Evolutionary conservation across 2,329 filamentous ascomycete genomes (phyloP), one percentile per base, ranked within the genome.

Genomic region (Neoarthrinium moseri): DNA sequence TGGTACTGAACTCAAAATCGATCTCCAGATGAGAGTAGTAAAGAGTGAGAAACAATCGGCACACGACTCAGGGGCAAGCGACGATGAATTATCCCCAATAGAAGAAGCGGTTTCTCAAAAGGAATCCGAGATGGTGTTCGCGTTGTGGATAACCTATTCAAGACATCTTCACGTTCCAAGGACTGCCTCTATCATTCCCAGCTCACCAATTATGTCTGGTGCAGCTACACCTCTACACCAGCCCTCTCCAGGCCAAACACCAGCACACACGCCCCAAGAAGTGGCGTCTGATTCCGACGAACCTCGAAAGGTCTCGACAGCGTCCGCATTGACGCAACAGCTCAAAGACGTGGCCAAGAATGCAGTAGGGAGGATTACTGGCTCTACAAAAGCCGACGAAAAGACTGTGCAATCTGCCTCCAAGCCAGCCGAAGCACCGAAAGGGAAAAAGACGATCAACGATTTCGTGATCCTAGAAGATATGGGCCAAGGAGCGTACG

Each of bases 401-500:
- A 62, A 56, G 26, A 45, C 52, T 23, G 30, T 59, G 33, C 50
- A 64, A 10, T 49, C 69, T 4, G 60, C 57, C 2, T 56, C 70
- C 52, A 50, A 73, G 56, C 62, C 59, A 7, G 56, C 61, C 12
- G 64, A 71, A 38, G 58, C 70, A 5, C 34, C 57, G 11, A 51
- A 63, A 21, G 62, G 73, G 55, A 96, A 95, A 70, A 94, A 94
- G 67, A 84, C 81, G 1, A 97, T 99, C 53, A 77, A 86, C 43
- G 91, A 96, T 63, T 99, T 96, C 64, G 78, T 85, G 33, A 92
- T 99, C 49, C 74, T 99, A 11, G 94, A 99, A 68, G 94, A 99
- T 50, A 97, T 99, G 92, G 94, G 94, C 4, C 91, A 96, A 69
- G 94, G 94, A 32, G 94, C 94, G 1, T 99, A 99, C 63, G 94